Evolutionary conservation across 805 yeast species (phyloP), one percentile per base, ranked within the genome.

Genomic region (Cyberlindnera saturnus): DNA sequence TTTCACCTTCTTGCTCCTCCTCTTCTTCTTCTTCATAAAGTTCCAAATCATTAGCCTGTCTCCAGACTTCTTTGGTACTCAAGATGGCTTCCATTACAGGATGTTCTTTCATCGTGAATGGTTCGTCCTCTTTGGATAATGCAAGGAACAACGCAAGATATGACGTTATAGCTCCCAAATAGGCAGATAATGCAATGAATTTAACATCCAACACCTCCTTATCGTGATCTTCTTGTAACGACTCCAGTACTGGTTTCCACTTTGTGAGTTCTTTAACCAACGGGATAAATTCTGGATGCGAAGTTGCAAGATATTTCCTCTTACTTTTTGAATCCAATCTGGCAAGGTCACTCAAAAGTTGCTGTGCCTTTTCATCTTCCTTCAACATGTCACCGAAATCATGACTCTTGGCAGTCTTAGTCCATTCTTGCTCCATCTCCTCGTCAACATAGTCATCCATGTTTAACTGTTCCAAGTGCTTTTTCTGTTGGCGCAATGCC

Each of bases 31-130:
- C 53, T 6, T 43, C 51, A 31, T 40, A 34, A 20, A 50, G 61
- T 13, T 74, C 75, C 31, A 82, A 59, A 47, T 69, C 77, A 38
- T 66, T 71, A 5, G 95, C 96, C 55, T 85, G 90, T 59, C 93
- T 77, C 96, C 96, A 90, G 15, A 86, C 73, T 57, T 91, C 96
- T 51, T 95, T 75, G 3, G 93, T 73, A 41, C 84, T 80, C 42
- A 91, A 67, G 30, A 91, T 81, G 26, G 84, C 76, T 56, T 86
- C 89, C 96, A 93, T 91, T 2, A 91, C 82, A 3, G 91, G 85
- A 51, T 85, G 91, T 43, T 87, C 95, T 54, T 87, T 88, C 83
- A 90, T 80, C 10, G 76, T 66, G 47, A 80, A 75, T 3, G 72
- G 68, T 40, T 79, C 83, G 23, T 77, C 81, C 18, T 68, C 67